A percentile compares a stretch with the other conserved stretches of the same genome.
Conservation (phyloP, 768 basidiomycete species). For the Leucosporidium scottii region DNA sequence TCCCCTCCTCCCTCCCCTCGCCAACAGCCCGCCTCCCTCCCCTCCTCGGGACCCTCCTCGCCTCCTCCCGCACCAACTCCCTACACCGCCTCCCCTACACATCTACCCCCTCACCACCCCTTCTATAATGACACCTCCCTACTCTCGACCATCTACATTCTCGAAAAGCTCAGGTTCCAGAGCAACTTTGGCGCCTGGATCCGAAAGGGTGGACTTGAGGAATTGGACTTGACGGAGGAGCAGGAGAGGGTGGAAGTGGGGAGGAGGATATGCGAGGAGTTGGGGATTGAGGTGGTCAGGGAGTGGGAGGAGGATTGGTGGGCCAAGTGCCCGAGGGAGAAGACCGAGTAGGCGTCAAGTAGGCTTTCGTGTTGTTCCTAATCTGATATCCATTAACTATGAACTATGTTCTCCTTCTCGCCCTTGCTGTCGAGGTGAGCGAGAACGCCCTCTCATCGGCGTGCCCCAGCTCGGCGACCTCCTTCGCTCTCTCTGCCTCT, state of each 20-base stretch:
- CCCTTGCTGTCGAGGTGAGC: too few species aligned
- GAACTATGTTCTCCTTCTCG: too few species aligned
- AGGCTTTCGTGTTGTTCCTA: too few species aligned
- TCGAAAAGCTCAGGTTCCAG: background rate
- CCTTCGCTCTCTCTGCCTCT: too few species aligned
- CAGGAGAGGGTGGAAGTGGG: conserved; percentile 8
- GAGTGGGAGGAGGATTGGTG: conserved; percentile 16
- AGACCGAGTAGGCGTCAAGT: background rate
- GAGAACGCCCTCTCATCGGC: too few species aligned
- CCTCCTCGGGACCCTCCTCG: background rate
- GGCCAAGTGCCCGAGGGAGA: background rate
- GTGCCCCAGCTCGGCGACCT: too few species aligned
- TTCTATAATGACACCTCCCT: conserved; percentile 1
- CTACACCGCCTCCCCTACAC: background rate
- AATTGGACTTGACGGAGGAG: background rate
- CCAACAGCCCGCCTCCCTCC: background rate
- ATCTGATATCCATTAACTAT: too few species aligned
- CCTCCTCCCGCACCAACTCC: background rate
- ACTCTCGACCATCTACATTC: conserved; percentile 5
- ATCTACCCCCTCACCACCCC: too few species aligned
- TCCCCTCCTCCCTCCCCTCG: background rate
- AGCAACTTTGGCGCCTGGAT: conserved; percentile 6
- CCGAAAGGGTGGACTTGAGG: background rate
- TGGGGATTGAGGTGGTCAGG: conserved; percentile 9
- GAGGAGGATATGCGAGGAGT: background rate